Percentiles rank a stretch among this genome's conserved stretches.
These are phyloP conservation scores for Phycomyces nitens DNA, from an alignment of 192 early-diverging fungal genomes.

Conservation along the genomic window DNA sequence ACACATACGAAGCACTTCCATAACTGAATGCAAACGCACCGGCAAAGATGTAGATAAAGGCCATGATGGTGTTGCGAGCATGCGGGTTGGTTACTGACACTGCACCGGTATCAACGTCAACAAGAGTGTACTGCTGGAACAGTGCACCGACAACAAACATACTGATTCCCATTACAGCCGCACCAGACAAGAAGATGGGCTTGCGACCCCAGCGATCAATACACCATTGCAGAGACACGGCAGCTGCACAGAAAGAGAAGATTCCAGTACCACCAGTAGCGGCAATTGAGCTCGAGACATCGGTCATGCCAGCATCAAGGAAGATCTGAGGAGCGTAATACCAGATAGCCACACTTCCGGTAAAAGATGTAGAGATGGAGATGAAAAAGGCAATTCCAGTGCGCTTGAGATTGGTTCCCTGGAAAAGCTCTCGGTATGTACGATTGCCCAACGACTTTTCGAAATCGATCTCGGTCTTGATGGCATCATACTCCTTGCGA, in stretches of 20 bases:
- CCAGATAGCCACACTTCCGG: slow-evolving; percentile 27
- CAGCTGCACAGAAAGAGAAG: slow-evolving; percentile 20
- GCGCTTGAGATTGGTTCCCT: slow-evolving; percentile 55
- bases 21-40: slow-evolving; percentile 30
- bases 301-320: slow-evolving; percentile 25
- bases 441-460: slow-evolving; percentile 61
- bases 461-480: slow-evolving; percentile 59
- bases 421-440: slow-evolving; percentile 57
- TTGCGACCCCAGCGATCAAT: slow-evolving; percentile 80
- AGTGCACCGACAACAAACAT: slow-evolving; percentile 60
- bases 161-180: slow-evolving; percentile 58
- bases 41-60: slow-evolving; percentile 36
- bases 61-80: slow-evolving; percentile 27
- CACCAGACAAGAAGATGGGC: slow-evolving; percentile 69
- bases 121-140: slow-evolving; percentile 18
- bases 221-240: slow-evolving; percentile 39
- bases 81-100: slow-evolving; percentile 4
- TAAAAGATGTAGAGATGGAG: slow-evolving; percentile 22
- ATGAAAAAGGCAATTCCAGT: slow-evolving; percentile 61
- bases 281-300: slow-evolving; percentile 20
- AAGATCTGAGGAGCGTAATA: slow-evolving; percentile 39
- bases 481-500: slow-evolving; percentile 61
- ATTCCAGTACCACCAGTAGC: slow-evolving; percentile 33
- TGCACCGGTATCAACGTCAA: slow-evolving; percentile 14
- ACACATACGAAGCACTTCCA: slow-evolving; percentile 28